These are phyloP conservation scores for Scheffersomyces lignosus DNA, from an alignment of 805 yeast species.

Conservation along the genomic window DNA sequence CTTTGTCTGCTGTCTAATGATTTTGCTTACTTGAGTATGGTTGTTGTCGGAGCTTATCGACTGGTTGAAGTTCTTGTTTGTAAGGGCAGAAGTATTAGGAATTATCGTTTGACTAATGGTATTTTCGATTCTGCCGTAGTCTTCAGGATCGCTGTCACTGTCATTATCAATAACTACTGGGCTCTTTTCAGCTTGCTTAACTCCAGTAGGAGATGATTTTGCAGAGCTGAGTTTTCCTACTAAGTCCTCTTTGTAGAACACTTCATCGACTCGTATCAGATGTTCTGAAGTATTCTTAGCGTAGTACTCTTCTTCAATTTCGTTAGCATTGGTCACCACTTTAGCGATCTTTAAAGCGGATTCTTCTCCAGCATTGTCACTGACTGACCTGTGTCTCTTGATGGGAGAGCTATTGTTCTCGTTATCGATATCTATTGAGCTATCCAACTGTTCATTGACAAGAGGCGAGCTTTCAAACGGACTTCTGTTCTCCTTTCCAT, in stretches of 20 bases:
- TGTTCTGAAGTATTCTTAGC: slow-evolving; percentile 1
- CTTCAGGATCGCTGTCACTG: slow-evolving; percentile 27
- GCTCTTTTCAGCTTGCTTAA: neutral
- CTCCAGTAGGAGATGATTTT: slow-evolving; percentile 7
- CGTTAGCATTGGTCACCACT: slow-evolving; percentile 20
- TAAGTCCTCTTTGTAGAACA: slow-evolving; percentile 23
- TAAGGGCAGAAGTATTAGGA: slow-evolving; percentile 9
- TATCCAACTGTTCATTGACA: neutral
- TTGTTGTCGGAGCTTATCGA: slow-evolving; percentile 5
- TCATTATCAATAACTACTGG: slow-evolving; percentile 21
- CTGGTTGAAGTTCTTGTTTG: neutral
- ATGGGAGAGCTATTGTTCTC: slow-evolving; percentile 17
- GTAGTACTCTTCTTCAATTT: neutral
- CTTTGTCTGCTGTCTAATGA: slow-evolving; percentile 10
- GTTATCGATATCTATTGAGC: slow-evolving; percentile 1
- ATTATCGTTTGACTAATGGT: slow-evolving; percentile 20
- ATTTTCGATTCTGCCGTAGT: slow-evolving; percentile 18
- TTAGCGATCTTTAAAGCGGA: slow-evolving; percentile 19
- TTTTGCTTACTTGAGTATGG: slow-evolving; percentile 18
- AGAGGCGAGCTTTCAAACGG: slow-evolving; percentile 18
- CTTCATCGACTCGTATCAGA: slow-evolving; percentile 20
- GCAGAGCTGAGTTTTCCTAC: slow-evolving; percentile 17
- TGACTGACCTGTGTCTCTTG: slow-evolving; percentile 10
- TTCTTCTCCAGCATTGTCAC: slow-evolving; percentile 2
- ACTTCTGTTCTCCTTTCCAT: slow-evolving; percentile 8